Percentiles rank a stretch among this genome's conserved stretches.
phyloP scores from a whole-genome alignment of 169 alveolate species.

The Plasmodium falciparum region DNA sequence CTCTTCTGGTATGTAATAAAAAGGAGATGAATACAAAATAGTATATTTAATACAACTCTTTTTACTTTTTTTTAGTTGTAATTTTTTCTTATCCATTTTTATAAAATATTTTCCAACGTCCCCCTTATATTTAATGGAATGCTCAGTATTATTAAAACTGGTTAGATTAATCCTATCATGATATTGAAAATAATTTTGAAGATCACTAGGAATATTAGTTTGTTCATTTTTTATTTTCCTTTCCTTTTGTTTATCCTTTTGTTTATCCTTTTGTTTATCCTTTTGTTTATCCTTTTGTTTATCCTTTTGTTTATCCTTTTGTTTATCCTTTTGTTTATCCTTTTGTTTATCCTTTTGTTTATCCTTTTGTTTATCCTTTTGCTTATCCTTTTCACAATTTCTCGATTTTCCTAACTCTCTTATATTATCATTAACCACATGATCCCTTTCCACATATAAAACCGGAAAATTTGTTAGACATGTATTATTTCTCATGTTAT shows the following conservation, averaged over 20 bases:
- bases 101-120: too few species aligned
- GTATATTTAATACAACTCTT: too few species aligned
- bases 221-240: not conserved
- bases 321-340: not conserved
- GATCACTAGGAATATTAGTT: not conserved
- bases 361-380: not conserved
- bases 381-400: not conserved
- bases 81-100: too few species aligned
- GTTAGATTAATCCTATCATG: too few species aligned
- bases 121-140: too few species aligned
- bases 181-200: too few species aligned
- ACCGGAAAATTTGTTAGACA: conserved; percentile 41
- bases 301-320: not conserved
- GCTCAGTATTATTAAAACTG: too few species aligned
- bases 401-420: not conserved
- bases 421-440: not conserved
- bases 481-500: conserved; percentile 17
- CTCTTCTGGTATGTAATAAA: too few species aligned
- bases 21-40: too few species aligned
- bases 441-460: too few species aligned
- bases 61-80: too few species aligned
- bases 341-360: not conserved
- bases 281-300: not conserved
- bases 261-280: not conserved
- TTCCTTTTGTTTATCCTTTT: not conserved